A percentile compares a stretch with the other conserved stretches of the same genome.
These are phyloP conservation scores for Microdochium paspali DNA, from an alignment of 2,329 filamentous ascomycete species.

Conservation along the genomic window DNA sequence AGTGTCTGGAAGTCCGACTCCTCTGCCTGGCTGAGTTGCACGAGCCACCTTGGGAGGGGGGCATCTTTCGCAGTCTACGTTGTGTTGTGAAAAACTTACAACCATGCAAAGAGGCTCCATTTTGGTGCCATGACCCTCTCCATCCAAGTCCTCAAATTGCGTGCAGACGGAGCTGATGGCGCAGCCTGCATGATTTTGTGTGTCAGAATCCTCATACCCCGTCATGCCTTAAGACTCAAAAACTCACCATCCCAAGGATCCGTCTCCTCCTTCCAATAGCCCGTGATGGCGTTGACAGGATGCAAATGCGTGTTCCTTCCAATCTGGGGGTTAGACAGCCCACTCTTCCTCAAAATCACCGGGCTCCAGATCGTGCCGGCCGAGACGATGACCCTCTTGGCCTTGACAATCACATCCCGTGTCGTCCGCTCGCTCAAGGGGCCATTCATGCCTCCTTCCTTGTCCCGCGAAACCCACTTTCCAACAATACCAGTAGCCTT, in stretches of 20 bases:
- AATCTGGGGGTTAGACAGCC: constrained; percentile 68
- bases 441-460: constrained; percentile 44
- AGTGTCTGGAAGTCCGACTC: too few species aligned
- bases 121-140: constrained; percentile 68
- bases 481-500: constrained; percentile 4
- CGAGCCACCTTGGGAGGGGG: too few species aligned
- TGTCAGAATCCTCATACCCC: too few species aligned
- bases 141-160: constrained; percentile 71
- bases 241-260: constrained; percentile 51
- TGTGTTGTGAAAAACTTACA: too few species aligned
- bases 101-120: constrained; percentile 67
- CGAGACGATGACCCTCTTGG: constrained; percentile 67
- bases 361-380: constrained; percentile 69
- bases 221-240: too few species aligned
- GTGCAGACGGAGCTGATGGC: constrained; percentile 69
- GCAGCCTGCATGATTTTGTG: constrained; percentile 35
- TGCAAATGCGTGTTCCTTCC: constrained; percentile 75
- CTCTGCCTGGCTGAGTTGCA: too few species aligned
- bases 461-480: constrained; percentile 48
- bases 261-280: constrained; percentile 57
- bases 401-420: constrained; percentile 60
- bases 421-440: constrained; percentile 32
- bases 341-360: constrained; percentile 63
- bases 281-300: constrained; percentile 50
- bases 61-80: too few species aligned